Evolutionary conservation across 139 green algal genomes (phyloP), one percentile per base, ranked within the genome.

Genomic region (Volvox africanus): DNA sequence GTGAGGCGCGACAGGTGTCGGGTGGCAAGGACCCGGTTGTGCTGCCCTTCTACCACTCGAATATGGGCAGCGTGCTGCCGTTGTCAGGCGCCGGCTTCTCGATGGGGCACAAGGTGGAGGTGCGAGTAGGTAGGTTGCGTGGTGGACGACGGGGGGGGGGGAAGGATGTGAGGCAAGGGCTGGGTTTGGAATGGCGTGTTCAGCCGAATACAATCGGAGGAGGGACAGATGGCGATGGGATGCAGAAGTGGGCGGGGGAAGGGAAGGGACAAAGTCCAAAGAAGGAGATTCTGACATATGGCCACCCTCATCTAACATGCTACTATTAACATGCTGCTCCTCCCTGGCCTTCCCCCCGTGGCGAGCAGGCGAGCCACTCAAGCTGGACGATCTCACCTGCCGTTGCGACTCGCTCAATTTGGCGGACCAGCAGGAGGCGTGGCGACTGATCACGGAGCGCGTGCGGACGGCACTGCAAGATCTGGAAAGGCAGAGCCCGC

Each of bases 41-140:
- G 11, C 91, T 99, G 33, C 97, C 97, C 22, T 97, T 98, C 93
- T 98, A 97, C 93, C 97, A 99, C 93, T 95, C 85, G 35, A 95
- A 95, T 73, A 99, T 98, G 96, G 95, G 92, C 2, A 16, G 77
- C 0, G 94, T 98, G 44, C 93, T 98, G 91, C 97, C 97, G 11
- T 89, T 93, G 68, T 78, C 91, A 0, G 76, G 62, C n/a, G 30
- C 26, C 2, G 18, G 97, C 30, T 96, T 96, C 69, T 50, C 30
- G 17, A 50, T 62, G 68, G 83, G 83, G 21, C 35, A 69, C 9
- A 17, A 69, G 67, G 83, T 89, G 83, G 67, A 89, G 83, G 68
- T 89, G 67, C 83, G 67, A 11, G 30, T 89, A 55, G 44, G 44
- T 55, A 55, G 5, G 44, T 55, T 55, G 44, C 44, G 9, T 17